Evolutionary conservation across 2,329 filamentous ascomycete species (phyloP).

Genomic region (Trichoderma arundinaceum): DNA sequence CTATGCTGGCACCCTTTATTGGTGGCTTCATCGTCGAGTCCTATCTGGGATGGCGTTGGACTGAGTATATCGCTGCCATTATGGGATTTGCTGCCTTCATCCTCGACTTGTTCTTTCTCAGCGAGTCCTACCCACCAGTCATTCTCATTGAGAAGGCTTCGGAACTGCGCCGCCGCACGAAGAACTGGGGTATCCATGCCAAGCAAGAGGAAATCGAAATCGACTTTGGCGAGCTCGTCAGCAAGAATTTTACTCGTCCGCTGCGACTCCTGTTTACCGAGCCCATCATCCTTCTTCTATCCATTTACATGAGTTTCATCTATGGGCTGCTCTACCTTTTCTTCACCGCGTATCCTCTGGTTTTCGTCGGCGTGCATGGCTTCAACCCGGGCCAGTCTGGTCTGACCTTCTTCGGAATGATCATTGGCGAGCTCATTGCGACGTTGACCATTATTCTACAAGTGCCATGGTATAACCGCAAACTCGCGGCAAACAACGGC

Average conservation of each 20-base stretch:
- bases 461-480: slow-evolving; percentile 71
- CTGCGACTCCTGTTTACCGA: slow-evolving; percentile 69
- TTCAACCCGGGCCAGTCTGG: slow-evolving; percentile 74
- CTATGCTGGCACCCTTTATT: slow-evolving; percentile 70
- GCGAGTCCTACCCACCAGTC: slow-evolving; percentile 73
- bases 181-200: slow-evolving; percentile 74
- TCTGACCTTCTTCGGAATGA: slow-evolving; percentile 85
- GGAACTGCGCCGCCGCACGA: slow-evolving; percentile 66
- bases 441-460: slow-evolving; percentile 66
- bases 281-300: slow-evolving; percentile 71
- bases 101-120: slow-evolving; percentile 66
- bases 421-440: slow-evolving; percentile 72
- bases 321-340: slow-evolving; percentile 84
- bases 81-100: slow-evolving; percentile 67
- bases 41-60: slow-evolving; percentile 75
- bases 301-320: slow-evolving; percentile 76
- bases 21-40: slow-evolving; percentile 70
- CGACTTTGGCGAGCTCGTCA: slow-evolving; percentile 66
- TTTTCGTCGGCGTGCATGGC: slow-evolving; percentile 75
- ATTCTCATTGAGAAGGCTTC: slow-evolving; percentile 67
- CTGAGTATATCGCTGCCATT: slow-evolving; percentile 66
- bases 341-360: slow-evolving; percentile 81
- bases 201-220: slow-evolving; percentile 75
- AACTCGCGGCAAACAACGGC: slow-evolving; percentile 70
- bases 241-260: slow-evolving; percentile 71